Evolutionary conservation across 768 basidiomycete genomes (phyloP).

Genomic region (Rhizopogon sp.): DNA sequence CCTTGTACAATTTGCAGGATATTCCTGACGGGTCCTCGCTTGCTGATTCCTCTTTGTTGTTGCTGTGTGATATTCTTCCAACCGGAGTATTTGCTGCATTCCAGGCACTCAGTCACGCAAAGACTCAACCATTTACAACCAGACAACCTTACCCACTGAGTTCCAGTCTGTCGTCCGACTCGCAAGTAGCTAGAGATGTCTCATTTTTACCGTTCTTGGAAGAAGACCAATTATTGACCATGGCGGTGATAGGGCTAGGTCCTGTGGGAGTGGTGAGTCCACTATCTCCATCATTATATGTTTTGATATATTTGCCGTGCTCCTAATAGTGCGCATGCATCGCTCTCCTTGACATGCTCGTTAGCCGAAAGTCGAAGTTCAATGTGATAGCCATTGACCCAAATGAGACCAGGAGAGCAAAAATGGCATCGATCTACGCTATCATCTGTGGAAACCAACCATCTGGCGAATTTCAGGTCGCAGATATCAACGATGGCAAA

Average conservation of each 20-base stretch:
- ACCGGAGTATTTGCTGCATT: constrained; percentile 75
- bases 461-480: constrained; percentile 43
- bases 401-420: constrained; percentile 48
- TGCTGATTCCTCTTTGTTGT: constrained; percentile 60
- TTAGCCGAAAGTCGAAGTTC: constrained; percentile 39
- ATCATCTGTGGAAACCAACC: constrained; percentile 40
- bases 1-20: constrained; percentile 58
- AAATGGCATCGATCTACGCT: constrained; percentile 53
- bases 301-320: neutral
- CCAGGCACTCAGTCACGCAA: constrained; percentile 70
- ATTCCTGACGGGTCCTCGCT: constrained; percentile 47
- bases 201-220: constrained; percentile 25
- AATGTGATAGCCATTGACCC: constrained; percentile 64
- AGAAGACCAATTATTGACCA: constrained; percentile 48
- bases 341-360: constrained; percentile 57
- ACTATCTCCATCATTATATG: neutral
- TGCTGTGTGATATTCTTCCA: constrained; percentile 76
- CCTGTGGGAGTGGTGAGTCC: constrained; percentile 64
- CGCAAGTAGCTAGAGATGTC: neutral
- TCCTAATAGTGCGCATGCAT: constrained; percentile 50
- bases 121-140: constrained; percentile 54
- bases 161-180: constrained; percentile 5
- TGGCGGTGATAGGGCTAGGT: constrained; percentile 71
- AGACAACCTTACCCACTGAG: constrained; percentile 53
- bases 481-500: constrained; percentile 49